These are phyloP conservation scores for Aureobasidium pullulans DNA, from an alignment of 2,329 filamentous ascomycete genomes.

Conservation along the genomic window DNA sequence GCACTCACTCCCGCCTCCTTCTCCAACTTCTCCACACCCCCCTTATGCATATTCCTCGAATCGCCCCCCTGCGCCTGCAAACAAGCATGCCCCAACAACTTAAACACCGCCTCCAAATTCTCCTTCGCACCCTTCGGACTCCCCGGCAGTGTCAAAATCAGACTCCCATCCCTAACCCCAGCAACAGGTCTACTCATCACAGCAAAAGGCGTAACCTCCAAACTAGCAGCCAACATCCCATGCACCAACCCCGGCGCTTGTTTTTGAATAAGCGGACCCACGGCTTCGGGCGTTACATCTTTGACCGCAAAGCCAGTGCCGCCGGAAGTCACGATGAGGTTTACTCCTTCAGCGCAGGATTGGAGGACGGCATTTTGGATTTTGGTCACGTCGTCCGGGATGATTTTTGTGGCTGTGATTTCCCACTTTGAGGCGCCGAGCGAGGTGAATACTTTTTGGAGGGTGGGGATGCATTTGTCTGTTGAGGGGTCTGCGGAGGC, in stretches of 20 bases:
- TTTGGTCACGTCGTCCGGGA: constrained; percentile 64
- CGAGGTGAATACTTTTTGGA: constrained; percentile 58
- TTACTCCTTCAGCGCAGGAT: constrained; percentile 45
- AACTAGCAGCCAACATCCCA: constrained; percentile 80
- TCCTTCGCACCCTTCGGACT: constrained; percentile 93
- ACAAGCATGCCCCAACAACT: constrained; percentile 92
- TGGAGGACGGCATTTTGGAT: constrained; percentile 67
- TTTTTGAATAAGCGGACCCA: constrained; percentile 71
- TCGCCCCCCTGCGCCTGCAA: constrained; percentile 76
- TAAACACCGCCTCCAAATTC: constrained; percentile 82
- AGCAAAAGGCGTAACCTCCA: constrained; percentile 86
- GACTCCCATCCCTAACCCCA: constrained; percentile 69
- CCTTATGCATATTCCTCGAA: constrained; percentile 70
- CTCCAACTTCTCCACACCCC: constrained; percentile 78
- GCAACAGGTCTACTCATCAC: constrained; percentile 94
- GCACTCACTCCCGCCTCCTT: constrained; percentile 62
- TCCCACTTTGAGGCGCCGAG: constrained; percentile 61
- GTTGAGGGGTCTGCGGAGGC: constrained; percentile 70
- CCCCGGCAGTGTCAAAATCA: constrained; percentile 85
- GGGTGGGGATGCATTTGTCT: constrained; percentile 61
- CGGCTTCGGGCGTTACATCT: constrained; percentile 84
- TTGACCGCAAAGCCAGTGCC: constrained; percentile 85
- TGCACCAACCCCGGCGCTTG: constrained; percentile 87
- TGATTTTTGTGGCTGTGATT: constrained; percentile 62
- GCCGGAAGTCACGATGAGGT: constrained; percentile 81